Base-by-base conservation (phyloP, 164 flowering plant species). In the Vitis rotundifolia region DNA sequence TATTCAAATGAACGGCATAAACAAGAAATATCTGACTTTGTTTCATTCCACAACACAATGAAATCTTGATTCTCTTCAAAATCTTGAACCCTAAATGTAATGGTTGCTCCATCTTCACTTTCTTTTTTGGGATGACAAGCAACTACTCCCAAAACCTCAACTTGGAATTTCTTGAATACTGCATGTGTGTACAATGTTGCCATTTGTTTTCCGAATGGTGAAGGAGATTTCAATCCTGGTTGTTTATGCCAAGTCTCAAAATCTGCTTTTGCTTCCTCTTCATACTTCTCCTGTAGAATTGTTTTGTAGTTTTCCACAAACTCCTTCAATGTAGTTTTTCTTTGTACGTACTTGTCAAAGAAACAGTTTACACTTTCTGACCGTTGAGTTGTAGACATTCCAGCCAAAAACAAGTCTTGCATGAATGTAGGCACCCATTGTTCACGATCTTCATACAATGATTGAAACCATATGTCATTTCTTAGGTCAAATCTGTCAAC, bases 261-360 rank as follows among this genome's bases (percentile, higher is more conserved):
- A 53, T 82, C 85, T 52, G 85, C 79, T 70, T 75, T 80, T 31
- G 77, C 80, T 78, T 82, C 84, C 50, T 78, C 81, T 73, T 84
- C 79, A 68, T 16, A 75, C 66, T 69, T 80, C 13, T 71, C 79
- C 54, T 67, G 64, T 9, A 80, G 12, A 26, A 73, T 31, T 10
- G 48, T 22, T 48, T 76, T 73, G 54, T 80, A 81, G 26, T 82
- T 81, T 9, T 68, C 79, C 2, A 84, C 9, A 61, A 82, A 78
- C 28, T 78, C 82, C 60, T 68, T 75, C 50, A 85, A 57, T 54
- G 79, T 71, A 48, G 84, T 77, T 56, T 77, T 78, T 26, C 71
- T 54, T 13, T 71, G 78, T 6, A 85, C 31, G 65, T 61, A 70
- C 61, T 76, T 76, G 59, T 81, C 83, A 56, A 85, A 65, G 50